Evolutionary conservation across 768 basidiomycete species (phyloP), one percentile per base, ranked within the genome.

Genomic region (Lactarius vividus): DNA sequence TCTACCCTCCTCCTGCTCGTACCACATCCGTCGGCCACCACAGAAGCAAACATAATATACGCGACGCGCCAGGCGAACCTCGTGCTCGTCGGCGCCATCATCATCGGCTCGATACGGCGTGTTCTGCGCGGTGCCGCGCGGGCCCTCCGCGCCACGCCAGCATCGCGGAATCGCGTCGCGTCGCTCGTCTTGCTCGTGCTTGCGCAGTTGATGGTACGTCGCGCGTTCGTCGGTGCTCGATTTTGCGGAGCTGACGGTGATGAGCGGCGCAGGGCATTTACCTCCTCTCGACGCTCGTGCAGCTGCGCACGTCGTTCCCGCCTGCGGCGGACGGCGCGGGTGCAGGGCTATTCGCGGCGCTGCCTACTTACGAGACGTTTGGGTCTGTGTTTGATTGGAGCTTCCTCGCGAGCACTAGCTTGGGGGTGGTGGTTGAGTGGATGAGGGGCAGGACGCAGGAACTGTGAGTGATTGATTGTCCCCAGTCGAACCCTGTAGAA

Each of bases 301-400:
- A 94, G 74, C 80, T 94, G 55, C 88, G 92, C 46, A 86, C 87
- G 31, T 87, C 88, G 13, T 92, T 94, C 74, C 92, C 92, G 2
- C 86, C 86, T 0, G 84, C 86, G 1, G 74, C 81, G 16, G 70
- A 18, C 65, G 64, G 23, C 18, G 70, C 64, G 3, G 65, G 42
- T 20, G 63, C 75, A 26, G 89, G 88, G 70, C 77, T 92, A 29
- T 91, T 93, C 72, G 76, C 85, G 18, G 88, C 87, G 3, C 83
- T 93, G 29, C 91, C 91, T 0, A 82, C 83, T 53, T 92, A 87
- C 68, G 84, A 88, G 68, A 79, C 89, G 18, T 92, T 92, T 69
- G 88, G 88, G 20, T 77, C 84, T 3, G 77, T 91, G 44, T 93
- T 92, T 72, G 90, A 93, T 73, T 84, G 84, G 79, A 78, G 86